Evolutionary conservation across 192 early-diverging fungal genomes (phyloP).

Genomic region (Gaertneriomyces semiglobifer): DNA sequence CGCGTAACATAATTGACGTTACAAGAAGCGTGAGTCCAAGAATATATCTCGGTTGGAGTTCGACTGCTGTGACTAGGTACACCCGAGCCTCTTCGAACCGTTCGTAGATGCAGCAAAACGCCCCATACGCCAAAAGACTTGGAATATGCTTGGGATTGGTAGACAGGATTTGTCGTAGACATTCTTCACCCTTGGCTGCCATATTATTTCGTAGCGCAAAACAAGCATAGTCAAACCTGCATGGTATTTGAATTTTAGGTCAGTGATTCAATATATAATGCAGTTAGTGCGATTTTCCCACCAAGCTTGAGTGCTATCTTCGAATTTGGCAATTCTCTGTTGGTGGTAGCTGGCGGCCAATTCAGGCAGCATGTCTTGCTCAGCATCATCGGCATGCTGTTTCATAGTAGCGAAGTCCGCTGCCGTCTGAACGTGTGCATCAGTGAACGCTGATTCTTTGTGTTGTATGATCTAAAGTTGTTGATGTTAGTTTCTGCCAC

Average conservation of each 20-base stretch:
- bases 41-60: constrained; percentile 49
- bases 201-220: constrained; percentile 49
- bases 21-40: constrained; percentile 46
- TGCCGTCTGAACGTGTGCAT: constrained; percentile 35
- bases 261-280: not conserved
- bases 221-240: constrained; percentile 57
- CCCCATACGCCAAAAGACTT: constrained; percentile 48
- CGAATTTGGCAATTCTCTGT: constrained; percentile 54
- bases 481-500: constrained; percentile 8
- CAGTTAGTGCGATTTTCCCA: constrained; percentile 6
- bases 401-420: constrained; percentile 48
- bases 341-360: constrained; percentile 49
- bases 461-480: constrained; percentile 14
- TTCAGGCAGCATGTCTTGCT: constrained; percentile 35
- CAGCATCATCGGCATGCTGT: constrained; percentile 51
- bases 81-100: constrained; percentile 54
- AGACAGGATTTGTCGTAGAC: constrained; percentile 52
- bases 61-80: constrained; percentile 44
- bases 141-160: constrained; percentile 54
- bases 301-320: constrained; percentile 57
- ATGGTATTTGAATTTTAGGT: constrained; percentile 3
- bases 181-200: constrained; percentile 49
- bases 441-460: constrained; percentile 27
- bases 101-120: constrained; percentile 44
- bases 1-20: constrained; percentile 1